Evolutionary conservation across 257 asterid species (phyloP).

Genomic region (Solanum dulcamara): DNA sequence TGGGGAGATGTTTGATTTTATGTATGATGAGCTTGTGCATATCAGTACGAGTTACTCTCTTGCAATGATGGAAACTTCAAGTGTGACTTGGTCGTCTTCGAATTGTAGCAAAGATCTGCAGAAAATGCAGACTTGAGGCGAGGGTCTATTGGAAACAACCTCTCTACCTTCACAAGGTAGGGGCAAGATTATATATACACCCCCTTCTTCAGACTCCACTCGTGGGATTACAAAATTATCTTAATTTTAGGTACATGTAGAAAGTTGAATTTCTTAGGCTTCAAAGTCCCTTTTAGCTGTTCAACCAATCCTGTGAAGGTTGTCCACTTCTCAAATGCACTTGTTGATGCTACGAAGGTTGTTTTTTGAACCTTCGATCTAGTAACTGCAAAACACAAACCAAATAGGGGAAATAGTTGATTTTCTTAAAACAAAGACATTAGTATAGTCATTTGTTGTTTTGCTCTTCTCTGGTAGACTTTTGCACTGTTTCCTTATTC

Average conservation of each 20-base stretch:
- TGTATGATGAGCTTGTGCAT: background rate
- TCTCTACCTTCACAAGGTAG: background rate
- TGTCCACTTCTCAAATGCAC: constrained; percentile 43
- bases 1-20: background rate
- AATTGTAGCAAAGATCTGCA: background rate
- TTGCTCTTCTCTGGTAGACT: no score
- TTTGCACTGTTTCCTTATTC: no score
- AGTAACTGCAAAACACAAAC: constrained; percentile 33
- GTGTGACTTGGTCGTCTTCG: background rate
- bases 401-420: background rate
- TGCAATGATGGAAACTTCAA: background rate
- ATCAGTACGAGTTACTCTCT: background rate
- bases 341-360: constrained; percentile 60
- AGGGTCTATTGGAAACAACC: background rate
- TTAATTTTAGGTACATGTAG: background rate
- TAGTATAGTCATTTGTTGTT: no score
- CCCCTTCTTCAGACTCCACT: background rate
- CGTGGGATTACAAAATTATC: background rate
- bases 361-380: constrained; percentile 45
- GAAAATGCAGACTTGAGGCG: background rate
- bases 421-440: no score
- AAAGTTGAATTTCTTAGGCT: background rate
- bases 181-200: no score
- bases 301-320: background rate
- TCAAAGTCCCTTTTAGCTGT: constrained; percentile 63